phyloP scores from a whole-genome alignment of 192 early-diverging fungal species.

The Coemansia sp. region DNA sequence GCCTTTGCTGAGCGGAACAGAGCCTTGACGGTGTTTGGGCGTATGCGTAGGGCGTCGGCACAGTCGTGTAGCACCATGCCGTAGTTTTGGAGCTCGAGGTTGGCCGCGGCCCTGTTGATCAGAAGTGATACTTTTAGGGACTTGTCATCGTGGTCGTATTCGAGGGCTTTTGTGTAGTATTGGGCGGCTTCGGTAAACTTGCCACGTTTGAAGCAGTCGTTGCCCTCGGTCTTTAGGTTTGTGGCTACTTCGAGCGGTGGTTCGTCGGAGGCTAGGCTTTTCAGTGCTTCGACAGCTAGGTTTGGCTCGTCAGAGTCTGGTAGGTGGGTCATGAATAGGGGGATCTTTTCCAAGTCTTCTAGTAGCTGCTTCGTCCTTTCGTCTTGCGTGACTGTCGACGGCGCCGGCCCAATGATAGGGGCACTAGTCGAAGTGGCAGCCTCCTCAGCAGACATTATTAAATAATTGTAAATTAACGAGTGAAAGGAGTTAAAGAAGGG shows the following conservation, averaged over 20 bases:
- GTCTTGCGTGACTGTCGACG: slow-evolving; percentile 16
- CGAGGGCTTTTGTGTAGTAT: slow-evolving; percentile 88
- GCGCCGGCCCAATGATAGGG: slow-evolving; percentile 22
- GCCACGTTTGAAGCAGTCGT: slow-evolving; percentile 81
- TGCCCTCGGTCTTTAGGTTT: slow-evolving; percentile 97
- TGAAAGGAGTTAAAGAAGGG: background rate
- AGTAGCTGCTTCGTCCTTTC: slow-evolving; percentile 53
- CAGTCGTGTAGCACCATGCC: slow-evolving; percentile 89
- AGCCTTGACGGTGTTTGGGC: slow-evolving; percentile 87
- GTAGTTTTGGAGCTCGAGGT: slow-evolving; percentile 86
- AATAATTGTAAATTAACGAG: background rate
- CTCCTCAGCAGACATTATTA: background rate
- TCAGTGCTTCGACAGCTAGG: slow-evolving; percentile 74
- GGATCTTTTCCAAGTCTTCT: slow-evolving; percentile 70
- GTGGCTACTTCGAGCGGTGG: slow-evolving; percentile 87
- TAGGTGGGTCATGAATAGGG: slow-evolving; percentile 90
- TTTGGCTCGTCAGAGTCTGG: slow-evolving; percentile 67
- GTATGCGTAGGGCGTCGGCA: slow-evolving; percentile 69
- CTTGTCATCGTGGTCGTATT: slow-evolving; percentile 67
- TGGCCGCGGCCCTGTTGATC: slow-evolving; percentile 89
- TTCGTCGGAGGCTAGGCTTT: slow-evolving; percentile 87
- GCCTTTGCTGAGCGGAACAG: slow-evolving; percentile 89
- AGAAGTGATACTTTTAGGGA: slow-evolving; percentile 78
- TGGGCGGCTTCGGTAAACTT: slow-evolving; percentile 76
- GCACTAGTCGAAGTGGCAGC: background rate